Percentiles rank a stretch among this genome's conserved stretches.
Evolutionary conservation across 2,329 filamentous ascomycete species (phyloP).

Genomic region (Apiospora pterosperma): DNA sequence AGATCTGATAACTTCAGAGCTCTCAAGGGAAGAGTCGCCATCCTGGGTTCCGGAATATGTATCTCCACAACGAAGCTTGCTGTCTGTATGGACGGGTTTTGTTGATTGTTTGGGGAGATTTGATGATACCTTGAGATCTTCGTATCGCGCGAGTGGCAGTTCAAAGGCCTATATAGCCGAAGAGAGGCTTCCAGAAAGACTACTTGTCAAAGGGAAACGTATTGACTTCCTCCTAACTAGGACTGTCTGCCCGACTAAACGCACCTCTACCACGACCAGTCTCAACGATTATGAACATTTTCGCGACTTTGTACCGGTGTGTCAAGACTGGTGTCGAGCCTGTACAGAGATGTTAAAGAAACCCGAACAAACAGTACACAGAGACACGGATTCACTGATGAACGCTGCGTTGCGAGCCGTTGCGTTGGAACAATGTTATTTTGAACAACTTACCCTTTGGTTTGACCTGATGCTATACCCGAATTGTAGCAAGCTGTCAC

Average conservation of each 20-base stretch:
- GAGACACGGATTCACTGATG: not conserved
- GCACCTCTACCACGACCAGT: not conserved
- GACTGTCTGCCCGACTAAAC: not conserved
- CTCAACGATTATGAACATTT: not conserved
- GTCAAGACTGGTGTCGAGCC: not conserved
- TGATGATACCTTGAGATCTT: not conserved
- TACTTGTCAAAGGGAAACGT: not conserved
- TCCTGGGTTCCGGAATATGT: not conserved
- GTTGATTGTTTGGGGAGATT: not conserved
- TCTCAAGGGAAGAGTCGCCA: not conserved
- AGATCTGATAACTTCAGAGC: not conserved
- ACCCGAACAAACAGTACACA: not conserved
- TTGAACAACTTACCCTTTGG: not conserved
- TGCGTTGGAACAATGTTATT: fast-evolving
- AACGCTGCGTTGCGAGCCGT: not conserved
- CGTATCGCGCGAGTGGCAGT: not conserved
- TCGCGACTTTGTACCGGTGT: not conserved
- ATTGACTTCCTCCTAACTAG: not conserved
- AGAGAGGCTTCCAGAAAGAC: not conserved
- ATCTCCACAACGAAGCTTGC: not conserved
- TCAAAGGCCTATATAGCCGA: not conserved
- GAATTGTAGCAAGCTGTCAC: not conserved
- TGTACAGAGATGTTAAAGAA: not conserved
- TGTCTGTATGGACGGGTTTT: no score
- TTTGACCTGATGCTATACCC: not conserved